A percentile compares a stretch with the other conserved stretches of the same genome.
Evolutionary conservation across 192 early-diverging fungal genomes (phyloP).

Genomic region (Chytriomyces confervae): DNA sequence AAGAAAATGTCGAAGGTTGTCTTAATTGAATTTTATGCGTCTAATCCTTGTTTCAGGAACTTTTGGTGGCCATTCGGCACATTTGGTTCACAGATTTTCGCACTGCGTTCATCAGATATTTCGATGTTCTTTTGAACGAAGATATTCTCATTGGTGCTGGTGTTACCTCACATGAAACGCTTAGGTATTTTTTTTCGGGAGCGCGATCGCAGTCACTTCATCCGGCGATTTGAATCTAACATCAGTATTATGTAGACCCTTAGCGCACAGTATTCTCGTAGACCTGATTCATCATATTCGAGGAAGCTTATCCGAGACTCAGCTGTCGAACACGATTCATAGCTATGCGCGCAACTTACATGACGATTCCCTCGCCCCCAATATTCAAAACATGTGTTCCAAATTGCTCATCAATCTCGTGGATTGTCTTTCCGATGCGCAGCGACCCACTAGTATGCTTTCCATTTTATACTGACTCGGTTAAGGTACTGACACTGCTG

Average conservation of each 20-base stretch:
- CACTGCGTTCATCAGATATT: constrained; percentile 84
- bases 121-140: constrained; percentile 93
- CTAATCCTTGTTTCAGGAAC: constrained; percentile 60
- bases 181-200: constrained; percentile 60
- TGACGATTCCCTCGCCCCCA: constrained; percentile 86
- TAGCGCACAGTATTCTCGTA: constrained; percentile 93
- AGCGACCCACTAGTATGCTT: constrained; percentile 25
- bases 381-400: constrained; percentile 96
- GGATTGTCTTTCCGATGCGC: constrained; percentile 56
- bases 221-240: background rate
- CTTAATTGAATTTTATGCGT: too few species aligned
- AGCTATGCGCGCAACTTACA: constrained; percentile 94
- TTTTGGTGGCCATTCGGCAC: constrained; percentile 92
- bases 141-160: constrained; percentile 92
- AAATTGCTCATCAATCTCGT: constrained; percentile 91
- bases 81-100: constrained; percentile 94
- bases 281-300: constrained; percentile 97
- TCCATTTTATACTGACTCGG: constrained; percentile 12
- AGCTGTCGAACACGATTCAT: constrained; percentile 84
- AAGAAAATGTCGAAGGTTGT: background rate
- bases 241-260: constrained; percentile 58
- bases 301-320: constrained; percentile 75
- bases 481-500: constrained; percentile 15
- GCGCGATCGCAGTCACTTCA: background rate
- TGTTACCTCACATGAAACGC: constrained; percentile 88